Percentiles rank a stretch among this genome's conserved stretches.
phyloP scores from a whole-genome alignment of 306 rosid species.

The Trifolium pratense region DNA sequence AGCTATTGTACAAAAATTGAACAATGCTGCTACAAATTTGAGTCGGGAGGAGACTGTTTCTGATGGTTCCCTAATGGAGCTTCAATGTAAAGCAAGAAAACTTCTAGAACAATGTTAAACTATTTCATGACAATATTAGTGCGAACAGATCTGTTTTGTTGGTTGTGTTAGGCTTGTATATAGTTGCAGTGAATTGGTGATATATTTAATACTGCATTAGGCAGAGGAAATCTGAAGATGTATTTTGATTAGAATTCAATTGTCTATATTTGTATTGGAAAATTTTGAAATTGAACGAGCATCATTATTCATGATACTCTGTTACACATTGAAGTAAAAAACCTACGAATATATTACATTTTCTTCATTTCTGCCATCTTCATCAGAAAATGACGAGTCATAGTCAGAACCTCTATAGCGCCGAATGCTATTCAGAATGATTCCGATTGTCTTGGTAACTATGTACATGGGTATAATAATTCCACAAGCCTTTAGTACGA shows the following conservation, averaged over 20 bases:
- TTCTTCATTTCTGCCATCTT: constrained; percentile 48
- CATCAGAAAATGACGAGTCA: constrained; percentile 44
- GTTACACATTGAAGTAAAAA: constrained; percentile 36
- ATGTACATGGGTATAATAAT: constrained; percentile 84
- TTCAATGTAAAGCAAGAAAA: constrained; percentile 65
- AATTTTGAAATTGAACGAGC: constrained; percentile 42
- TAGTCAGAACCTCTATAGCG: constrained; percentile 53
- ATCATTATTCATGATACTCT: constrained; percentile 40
- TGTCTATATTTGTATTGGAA: constrained; percentile 34
- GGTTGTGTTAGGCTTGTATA: constrained; percentile 32
- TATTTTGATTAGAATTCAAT: constrained; percentile 27
- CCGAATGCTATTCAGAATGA: constrained; percentile 53
- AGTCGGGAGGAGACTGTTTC: constrained; percentile 46
- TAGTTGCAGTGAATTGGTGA: constrained; percentile 13
- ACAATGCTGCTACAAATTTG: constrained; percentile 41
- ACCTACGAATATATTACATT: constrained; percentile 40
- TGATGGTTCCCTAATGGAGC: constrained; percentile 50
- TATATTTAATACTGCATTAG: not conserved
- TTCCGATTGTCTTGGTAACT: constrained; percentile 57
- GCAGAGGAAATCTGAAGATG: not conserved
- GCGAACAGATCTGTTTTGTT: constrained; percentile 27
- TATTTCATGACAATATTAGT: not conserved
- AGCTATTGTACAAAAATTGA: constrained; percentile 48
- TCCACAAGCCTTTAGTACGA: constrained; percentile 69
- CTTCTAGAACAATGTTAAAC: constrained; percentile 45